Percentiles rank a stretch among this genome's conserved stretches.
Evolutionary conservation across 306 rosid species (phyloP).

Genomic region (Fragaria nilgerrensis): DNA sequence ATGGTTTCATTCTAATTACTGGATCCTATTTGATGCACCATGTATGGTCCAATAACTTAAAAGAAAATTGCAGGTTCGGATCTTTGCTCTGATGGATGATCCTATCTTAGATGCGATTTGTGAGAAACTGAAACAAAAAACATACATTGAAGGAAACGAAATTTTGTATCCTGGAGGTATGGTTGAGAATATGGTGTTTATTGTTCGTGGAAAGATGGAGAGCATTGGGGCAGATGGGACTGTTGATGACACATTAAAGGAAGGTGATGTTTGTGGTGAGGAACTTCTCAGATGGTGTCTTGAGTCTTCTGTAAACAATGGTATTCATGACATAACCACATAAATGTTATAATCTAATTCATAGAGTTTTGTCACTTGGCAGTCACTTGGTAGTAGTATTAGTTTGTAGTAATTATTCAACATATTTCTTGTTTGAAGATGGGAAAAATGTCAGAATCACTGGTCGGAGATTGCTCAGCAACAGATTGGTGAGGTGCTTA

Average conservation of each 20-base stretch:
- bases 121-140: slow-evolving; percentile 67
- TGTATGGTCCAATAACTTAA: not conserved
- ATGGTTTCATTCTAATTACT: not conserved
- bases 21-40: not conserved
- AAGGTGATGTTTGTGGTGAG: slow-evolving; percentile 74
- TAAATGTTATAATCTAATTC: not conserved
- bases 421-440: slow-evolving; percentile 28
- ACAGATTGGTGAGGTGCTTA: slow-evolving; percentile 55
- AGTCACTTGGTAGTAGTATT: not conserved
- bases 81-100: slow-evolving; percentile 66
- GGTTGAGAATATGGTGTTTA: slow-evolving; percentile 75
- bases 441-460: slow-evolving; percentile 46
- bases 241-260: slow-evolving; percentile 41
- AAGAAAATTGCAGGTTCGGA: slow-evolving; percentile 52
- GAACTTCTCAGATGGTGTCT: slow-evolving; percentile 78
- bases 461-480: slow-evolving; percentile 56
- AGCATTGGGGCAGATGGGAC: slow-evolving; percentile 63
- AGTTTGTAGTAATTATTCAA: not conserved
- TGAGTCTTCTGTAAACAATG: slow-evolving; percentile 53
- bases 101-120: slow-evolving; percentile 70
- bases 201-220: slow-evolving; percentile 76
- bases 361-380: not conserved
- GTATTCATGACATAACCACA: slow-evolving; percentile 26
- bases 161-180: slow-evolving; percentile 49
- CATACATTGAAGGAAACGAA: slow-evolving; percentile 74